Conservation (phyloP, 306 rosid species). For the Dalbergia cochinchinensis region DNA sequence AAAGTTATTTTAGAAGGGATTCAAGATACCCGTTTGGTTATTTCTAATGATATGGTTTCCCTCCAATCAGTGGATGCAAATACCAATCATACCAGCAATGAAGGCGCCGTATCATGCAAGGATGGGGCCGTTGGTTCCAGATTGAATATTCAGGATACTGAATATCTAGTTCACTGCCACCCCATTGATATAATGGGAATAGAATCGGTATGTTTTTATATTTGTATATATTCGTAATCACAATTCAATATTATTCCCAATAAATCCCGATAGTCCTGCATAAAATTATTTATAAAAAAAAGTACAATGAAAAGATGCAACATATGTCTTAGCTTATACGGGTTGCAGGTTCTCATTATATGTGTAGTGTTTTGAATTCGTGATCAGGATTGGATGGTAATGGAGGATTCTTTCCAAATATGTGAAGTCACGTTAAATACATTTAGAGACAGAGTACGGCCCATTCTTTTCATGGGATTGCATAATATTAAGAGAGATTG, state of each 20-base stretch:
- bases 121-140: slow-evolving; percentile 38
- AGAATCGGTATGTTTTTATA: slow-evolving; percentile 58
- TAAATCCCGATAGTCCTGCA: not conserved
- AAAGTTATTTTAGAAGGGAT: slow-evolving; percentile 51
- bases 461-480: too few species aligned
- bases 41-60: slow-evolving; percentile 49
- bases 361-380: not conserved
- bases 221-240: not conserved
- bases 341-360: not conserved
- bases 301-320: not conserved
- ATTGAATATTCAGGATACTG: slow-evolving; percentile 49
- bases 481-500: too few species aligned
- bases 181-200: slow-evolving; percentile 60
- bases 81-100: slow-evolving; percentile 14
- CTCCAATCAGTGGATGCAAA: slow-evolving; percentile 46
- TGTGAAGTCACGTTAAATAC: too few species aligned
- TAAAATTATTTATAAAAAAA: not conserved
- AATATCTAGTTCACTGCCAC: slow-evolving; percentile 54
- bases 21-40: slow-evolving; percentile 34
- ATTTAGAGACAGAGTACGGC: too few species aligned
- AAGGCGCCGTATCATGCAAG: slow-evolving; percentile 53
- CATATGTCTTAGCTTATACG: slow-evolving; percentile 4
- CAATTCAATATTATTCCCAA: not conserved
- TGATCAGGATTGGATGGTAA: not conserved
- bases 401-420: not conserved